Conservation (phyloP, 192 early-diverging fungal genomes). For the Umbelopsis sp. region DNA sequence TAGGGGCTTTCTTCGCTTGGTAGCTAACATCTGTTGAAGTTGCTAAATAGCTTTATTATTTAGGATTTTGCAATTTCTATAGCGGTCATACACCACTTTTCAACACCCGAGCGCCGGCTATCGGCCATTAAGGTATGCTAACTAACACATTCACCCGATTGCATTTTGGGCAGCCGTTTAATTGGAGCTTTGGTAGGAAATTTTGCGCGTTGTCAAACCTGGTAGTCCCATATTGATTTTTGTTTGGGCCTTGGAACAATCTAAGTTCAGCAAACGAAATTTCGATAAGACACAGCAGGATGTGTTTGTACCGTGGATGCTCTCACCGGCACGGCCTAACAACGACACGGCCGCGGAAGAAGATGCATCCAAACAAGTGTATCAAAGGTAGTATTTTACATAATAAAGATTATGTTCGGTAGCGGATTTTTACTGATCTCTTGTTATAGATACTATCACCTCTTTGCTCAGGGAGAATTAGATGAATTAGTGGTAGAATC, state of each 20-base stretch:
- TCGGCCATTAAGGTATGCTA: constrained; percentile 61
- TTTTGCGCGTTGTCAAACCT: constrained; percentile 71
- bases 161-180: neutral
- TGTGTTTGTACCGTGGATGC: constrained; percentile 91
- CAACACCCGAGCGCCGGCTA: constrained; percentile 70
- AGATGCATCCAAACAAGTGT: constrained; percentile 39
- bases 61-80: constrained; percentile 96
- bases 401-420: neutral
- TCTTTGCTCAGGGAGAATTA: constrained; percentile 88
- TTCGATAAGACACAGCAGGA: constrained; percentile 84
- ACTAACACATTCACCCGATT: neutral
- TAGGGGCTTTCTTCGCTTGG: neutral
- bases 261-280: constrained; percentile 66
- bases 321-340: constrained; percentile 53
- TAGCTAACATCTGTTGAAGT: neutral
- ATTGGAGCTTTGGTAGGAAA: constrained; percentile 49
- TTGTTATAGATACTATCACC: constrained; percentile 82
- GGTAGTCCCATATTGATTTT: constrained; percentile 80
- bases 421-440: constrained; percentile 16
- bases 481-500: constrained; percentile 62
- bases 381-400: constrained; percentile 42
- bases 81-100: constrained; percentile 95
- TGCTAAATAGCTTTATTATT: neutral
- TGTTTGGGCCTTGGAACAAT: constrained; percentile 97
- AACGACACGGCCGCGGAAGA: constrained; percentile 26